A percentile compares a stretch with the other conserved stretches of the same genome.
Evolutionary conservation across 139 green algal species (phyloP).

Genomic region (Eudorina sp.): DNA sequence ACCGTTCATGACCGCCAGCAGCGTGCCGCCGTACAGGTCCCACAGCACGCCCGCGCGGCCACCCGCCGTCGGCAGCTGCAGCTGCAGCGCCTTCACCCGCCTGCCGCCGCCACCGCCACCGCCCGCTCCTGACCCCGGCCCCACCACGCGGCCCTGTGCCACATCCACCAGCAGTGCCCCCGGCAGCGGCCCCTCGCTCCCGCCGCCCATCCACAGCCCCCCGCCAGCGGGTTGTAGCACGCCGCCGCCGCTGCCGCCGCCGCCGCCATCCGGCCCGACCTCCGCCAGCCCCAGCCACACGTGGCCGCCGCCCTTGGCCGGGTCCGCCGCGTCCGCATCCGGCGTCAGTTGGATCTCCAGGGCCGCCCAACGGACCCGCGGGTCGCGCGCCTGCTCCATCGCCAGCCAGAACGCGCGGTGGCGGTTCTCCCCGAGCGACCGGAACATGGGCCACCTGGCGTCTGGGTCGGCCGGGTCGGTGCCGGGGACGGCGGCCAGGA

Average conservation of each 20-base stretch:
- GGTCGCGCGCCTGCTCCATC: background rate
- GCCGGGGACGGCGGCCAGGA: background rate
- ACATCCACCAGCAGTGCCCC: background rate
- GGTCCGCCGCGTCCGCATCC: background rate
- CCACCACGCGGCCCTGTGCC: background rate
- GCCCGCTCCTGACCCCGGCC: background rate
- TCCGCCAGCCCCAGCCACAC: slow-evolving; percentile 25
- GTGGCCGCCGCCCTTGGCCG: background rate
- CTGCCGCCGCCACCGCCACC: background rate
- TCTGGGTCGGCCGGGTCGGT: background rate
- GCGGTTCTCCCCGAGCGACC: background rate
- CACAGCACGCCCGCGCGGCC: slow-evolving; percentile 8
- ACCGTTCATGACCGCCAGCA: slow-evolving; percentile 5
- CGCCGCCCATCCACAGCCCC: background rate
- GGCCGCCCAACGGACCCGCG: background rate
- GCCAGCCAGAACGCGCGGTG: background rate
- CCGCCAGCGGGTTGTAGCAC: background rate
- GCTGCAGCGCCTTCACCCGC: slow-evolving; percentile 16
- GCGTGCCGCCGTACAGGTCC: background rate
- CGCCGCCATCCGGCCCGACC: background rate
- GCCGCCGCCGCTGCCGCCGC: background rate
- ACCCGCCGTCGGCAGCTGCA: slow-evolving; percentile 14
- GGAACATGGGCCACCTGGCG: background rate
- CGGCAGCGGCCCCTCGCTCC: background rate
- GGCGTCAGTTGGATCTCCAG: background rate